Base-by-base conservation (phyloP, 495 filamentous ascomycete genomes). In the Neurospora sp. region DNA sequence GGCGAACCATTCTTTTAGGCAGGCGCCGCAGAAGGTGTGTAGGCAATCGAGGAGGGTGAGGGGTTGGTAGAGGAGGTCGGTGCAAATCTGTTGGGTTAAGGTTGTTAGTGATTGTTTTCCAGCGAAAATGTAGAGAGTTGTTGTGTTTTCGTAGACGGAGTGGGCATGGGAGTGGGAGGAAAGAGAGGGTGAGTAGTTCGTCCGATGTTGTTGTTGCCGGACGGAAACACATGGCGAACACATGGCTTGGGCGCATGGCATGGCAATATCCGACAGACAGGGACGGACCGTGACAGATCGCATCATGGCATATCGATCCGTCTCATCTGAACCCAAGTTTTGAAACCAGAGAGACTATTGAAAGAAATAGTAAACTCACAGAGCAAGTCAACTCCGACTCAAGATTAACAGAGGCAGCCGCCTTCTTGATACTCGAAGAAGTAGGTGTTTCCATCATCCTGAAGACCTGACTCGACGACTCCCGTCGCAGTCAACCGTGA, bases 11-110 rank as follows among this genome's bases (percentile, higher is more conserved):
- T 94, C 90, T 83, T 96, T 97, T 74, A 98, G 81, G 79, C 96
- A 99, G 39, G 92, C 91, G 72, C 93, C 96, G 84, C 96, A 98
- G 84, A 96, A 98, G 44, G 94, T 97, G 84, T 99, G 96, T 1
- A 99, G 90, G 81, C 96, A 99, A 85, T 98, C 93, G 79, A 99
- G 92, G 74, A 98, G 92, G 39, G 94, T 97, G 74, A 98, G 89
- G 23, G 96, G 96, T 80, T 97, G 93, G 85, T 93, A 97, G 74
- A 99, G 92, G 71, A 98, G 86, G 79, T 99, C 96, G 73, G 94
- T 94, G 83, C 96, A 99, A 76, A 99, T 98, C 95, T 98, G 75
- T 7, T 38, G 41, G n/a, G 23, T 46, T 48, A 20, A 1, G 23
- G 10, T 4, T 44, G 5, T 35, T 12, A 42, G 66, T 40, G 6